Evolutionary conservation across 192 early-diverging fungal species (phyloP).

Genomic region (Rhizoclosmatium globosum): DNA sequence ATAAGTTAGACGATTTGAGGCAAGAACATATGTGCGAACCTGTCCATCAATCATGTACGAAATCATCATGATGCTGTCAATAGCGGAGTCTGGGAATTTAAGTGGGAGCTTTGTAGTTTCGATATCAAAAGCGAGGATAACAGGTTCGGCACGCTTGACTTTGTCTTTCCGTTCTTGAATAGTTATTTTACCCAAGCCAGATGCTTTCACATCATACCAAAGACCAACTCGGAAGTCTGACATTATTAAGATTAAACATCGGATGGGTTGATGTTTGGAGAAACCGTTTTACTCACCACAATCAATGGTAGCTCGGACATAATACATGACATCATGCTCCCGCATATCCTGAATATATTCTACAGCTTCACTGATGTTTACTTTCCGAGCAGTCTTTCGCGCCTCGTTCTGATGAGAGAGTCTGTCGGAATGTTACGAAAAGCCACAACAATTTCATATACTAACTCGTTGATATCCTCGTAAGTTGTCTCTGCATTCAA

Average conservation of each 20-base stretch:
- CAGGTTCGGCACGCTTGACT: constrained; percentile 93
- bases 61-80: constrained; percentile 99
- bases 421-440: not conserved
- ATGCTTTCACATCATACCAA: constrained; percentile 87
- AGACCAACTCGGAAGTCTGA: constrained; percentile 90
- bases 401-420: constrained; percentile 26
- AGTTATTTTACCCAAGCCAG: constrained; percentile 61
- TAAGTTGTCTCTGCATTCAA: constrained; percentile 67
- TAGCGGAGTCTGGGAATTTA: constrained; percentile 92
- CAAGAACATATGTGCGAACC: constrained; percentile 52
- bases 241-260: not conserved
- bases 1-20: not conserved
- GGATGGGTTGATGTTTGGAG: not conserved
- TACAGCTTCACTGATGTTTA: constrained; percentile 53
- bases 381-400: constrained; percentile 51
- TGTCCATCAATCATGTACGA: constrained; percentile 99
- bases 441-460: not conserved
- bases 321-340: constrained; percentile 98
- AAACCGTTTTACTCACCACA: constrained; percentile 58
- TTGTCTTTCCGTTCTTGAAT: constrained; percentile 77
- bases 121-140: constrained; percentile 96
- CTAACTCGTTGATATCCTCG: constrained; percentile 69
- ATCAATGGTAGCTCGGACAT: constrained; percentile 93
- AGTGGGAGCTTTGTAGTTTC: constrained; percentile 98
- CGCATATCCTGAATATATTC: constrained; percentile 89